Base-by-base conservation (phyloP, 2,329 filamentous ascomycete species). In the Neoscytalidium dimidiatum region DNA sequence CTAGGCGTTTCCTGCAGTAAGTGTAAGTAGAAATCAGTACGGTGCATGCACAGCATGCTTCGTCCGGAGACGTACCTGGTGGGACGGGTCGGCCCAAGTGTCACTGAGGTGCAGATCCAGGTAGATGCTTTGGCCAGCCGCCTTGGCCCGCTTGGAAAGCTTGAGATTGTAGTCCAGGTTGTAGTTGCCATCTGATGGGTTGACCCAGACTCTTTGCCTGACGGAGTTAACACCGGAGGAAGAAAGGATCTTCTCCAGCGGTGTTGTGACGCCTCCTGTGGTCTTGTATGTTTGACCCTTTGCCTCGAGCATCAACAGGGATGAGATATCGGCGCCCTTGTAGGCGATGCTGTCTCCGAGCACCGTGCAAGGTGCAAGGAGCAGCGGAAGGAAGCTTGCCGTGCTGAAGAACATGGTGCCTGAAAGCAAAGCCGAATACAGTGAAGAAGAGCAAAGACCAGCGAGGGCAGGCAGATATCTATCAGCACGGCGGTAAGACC, bases 251-350 rank as follows among this genome's bases (percentile, higher is more conserved):
- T 78, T 81, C 71, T 92, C 90, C 1, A 92, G 80, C 0, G 86
- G 76, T 65, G 86, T 79, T 0, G 77, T 75, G 1, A 77, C 75
- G 41, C 88, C 88, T 21, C 81, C 78, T 0, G 80, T 74, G 56
- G 83, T 85, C 68, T 86, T 88, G 80, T 90, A 92, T 0, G 78
- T 78, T 67, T 86, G 83, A 1, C 88, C 89, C 0, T 84, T 80
- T 2, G 80, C 78, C 72, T 92, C 89, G 70, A 90, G 85, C 6
- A 91, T 76, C 0, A 84, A 73, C 1, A 89, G 81, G 0, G 90
- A 92, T 1, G 88, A 91, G 83, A 89, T 91, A 76, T 92, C 89
- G 3, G 86, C 87, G 8, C 90, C 89, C 68, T 84, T 86, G 75
- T 88, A 89, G 1, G 83, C 84, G 3, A 92, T 60, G 56, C 7